Evolutionary conservation across 768 basidiomycete species (phyloP).

Genomic region (Candolleomyces efflorescens): DNA sequence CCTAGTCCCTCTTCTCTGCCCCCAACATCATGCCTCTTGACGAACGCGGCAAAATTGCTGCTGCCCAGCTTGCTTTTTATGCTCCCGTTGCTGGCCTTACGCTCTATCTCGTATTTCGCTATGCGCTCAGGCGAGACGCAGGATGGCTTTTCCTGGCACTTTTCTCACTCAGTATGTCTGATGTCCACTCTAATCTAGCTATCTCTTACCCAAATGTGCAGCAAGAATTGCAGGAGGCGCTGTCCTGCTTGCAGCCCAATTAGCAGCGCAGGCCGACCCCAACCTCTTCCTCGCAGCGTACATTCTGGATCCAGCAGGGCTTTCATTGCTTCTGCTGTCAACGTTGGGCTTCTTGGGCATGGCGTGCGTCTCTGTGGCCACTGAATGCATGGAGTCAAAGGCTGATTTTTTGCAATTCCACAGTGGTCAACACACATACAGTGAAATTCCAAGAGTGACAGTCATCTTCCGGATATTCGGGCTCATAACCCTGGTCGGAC

Average conservation of each 20-base stretch:
- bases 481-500: constrained; percentile 31
- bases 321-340: constrained; percentile 37
- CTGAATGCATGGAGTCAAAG: constrained; percentile 14
- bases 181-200: not conserved
- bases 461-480: constrained; percentile 33
- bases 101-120: constrained; percentile 41
- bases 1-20: not conserved
- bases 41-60: constrained; percentile 48
- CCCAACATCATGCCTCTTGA: constrained; percentile 23
- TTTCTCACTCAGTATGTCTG: constrained; percentile 50
- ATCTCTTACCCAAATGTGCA: constrained; percentile 20
- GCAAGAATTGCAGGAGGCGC: constrained; percentile 57
- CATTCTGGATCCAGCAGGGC: constrained; percentile 41
- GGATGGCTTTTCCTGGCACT: constrained; percentile 69
- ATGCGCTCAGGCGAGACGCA: constrained; percentile 54
- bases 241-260: constrained; percentile 52
- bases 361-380: constrained; percentile 30
- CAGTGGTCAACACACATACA: constrained; percentile 50
- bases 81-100: constrained; percentile 48
- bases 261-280: constrained; percentile 28
- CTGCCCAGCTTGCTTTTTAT: constrained; percentile 57
- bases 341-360: constrained; percentile 48
- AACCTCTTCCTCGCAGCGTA: constrained; percentile 51
- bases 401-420: not conserved
- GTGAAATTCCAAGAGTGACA: constrained; percentile 41